Conservation (phyloP, 139 green algal species). For the Desmodesmus armatus region DNA sequence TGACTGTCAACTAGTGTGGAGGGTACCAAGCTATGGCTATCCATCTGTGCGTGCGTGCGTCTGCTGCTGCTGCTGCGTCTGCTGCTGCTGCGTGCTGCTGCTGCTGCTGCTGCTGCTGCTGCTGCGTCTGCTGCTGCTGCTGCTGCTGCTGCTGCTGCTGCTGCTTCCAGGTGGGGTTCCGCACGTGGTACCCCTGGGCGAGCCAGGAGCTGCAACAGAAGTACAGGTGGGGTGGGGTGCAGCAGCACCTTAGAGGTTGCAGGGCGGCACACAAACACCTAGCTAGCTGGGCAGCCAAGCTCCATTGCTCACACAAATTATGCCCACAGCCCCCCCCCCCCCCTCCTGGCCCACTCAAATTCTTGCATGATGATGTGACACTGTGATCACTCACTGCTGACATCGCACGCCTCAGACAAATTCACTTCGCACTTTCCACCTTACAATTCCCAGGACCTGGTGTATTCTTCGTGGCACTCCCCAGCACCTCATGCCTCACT, state of each 20-base stretch:
- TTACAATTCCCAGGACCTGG: neutral
- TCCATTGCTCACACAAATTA: neutral
- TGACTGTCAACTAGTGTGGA: too few species aligned
- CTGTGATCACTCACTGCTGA: neutral
- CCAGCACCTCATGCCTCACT: neutral
- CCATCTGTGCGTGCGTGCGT: too few species aligned
- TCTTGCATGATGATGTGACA: too few species aligned
- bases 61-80: too few species aligned
- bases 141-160: neutral
- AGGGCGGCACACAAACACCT: too few species aligned
- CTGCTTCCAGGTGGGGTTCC: conserved; percentile 66
- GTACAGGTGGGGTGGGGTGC: conserved; percentile 56
- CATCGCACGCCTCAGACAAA: neutral
- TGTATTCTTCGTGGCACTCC: neutral
- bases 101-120: neutral
- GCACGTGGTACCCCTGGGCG: conserved; percentile 77
- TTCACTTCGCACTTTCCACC: neutral
- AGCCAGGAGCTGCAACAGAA: conserved; percentile 69
- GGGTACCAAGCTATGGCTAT: too few species aligned
- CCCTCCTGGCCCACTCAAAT: too few species aligned
- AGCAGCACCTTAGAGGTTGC: too few species aligned
- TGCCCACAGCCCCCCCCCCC: neutral
- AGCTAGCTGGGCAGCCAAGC: too few species aligned
- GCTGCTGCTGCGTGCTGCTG: too few species aligned
- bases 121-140: neutral